These are phyloP conservation scores for Colletotrichum sublineola DNA, from an alignment of 2,329 filamentous ascomycete species.

Conservation along the genomic window DNA sequence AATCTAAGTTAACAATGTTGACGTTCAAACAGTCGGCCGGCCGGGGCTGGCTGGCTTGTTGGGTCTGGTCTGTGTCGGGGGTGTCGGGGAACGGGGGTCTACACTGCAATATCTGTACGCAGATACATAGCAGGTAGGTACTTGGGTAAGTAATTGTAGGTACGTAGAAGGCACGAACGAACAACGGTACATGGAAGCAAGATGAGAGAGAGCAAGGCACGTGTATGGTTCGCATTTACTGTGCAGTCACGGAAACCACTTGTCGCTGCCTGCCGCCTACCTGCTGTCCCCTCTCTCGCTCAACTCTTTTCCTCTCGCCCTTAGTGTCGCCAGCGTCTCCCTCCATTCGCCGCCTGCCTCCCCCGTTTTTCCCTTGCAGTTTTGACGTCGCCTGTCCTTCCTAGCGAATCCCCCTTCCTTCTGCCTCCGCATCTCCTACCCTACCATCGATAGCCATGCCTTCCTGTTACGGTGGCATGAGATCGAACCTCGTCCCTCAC, in stretches of 20 bases:
- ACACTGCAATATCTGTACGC: constrained; percentile 6
- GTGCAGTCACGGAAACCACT: constrained; percentile 1
- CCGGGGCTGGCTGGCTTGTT: constrained; percentile 36
- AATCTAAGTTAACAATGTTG: constrained; percentile 35
- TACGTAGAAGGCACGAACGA: constrained; percentile 6
- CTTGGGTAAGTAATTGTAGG: neutral
- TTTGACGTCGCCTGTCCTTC: constrained; percentile 7
- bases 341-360: constrained; percentile 4
- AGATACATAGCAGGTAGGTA: neutral
- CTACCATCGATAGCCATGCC: neutral
- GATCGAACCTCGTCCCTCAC: neutral
- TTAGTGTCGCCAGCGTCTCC: neutral
- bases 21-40: constrained; percentile 38
- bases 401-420: neutral
- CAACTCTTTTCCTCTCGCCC: neutral
- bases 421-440: neutral
- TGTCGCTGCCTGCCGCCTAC: constrained; percentile 7
- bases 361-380: constrained; percentile 11
- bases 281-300: neutral
- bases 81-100: constrained; percentile 13
- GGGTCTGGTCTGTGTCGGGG: constrained; percentile 11
- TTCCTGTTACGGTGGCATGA: neutral
- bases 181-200: constrained; percentile 1
- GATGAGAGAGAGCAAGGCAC: constrained; percentile 10
- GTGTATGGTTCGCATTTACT: neutral